These are phyloP conservation scores for Harringtonia lauricola DNA, from an alignment of 2,329 filamentous ascomycete species.

Conservation along the genomic window DNA sequence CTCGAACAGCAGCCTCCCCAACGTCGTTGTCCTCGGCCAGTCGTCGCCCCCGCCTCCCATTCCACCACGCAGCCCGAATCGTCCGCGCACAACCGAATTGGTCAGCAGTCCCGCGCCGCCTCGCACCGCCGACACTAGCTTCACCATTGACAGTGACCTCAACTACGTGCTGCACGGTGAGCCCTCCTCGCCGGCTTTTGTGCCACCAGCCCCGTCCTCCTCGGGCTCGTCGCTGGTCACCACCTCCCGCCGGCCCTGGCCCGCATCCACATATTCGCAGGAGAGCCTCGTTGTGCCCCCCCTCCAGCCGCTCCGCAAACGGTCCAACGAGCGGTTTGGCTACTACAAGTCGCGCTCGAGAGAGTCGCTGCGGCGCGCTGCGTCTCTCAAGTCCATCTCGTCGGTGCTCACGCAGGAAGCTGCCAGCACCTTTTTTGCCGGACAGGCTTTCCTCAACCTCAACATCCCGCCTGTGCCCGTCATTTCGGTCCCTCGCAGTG, in stretches of 20 bases:
- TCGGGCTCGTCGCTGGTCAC: slow-evolving; percentile 19
- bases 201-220: slow-evolving; percentile 21
- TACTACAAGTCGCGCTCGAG: slow-evolving; percentile 39
- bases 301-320: slow-evolving; percentile 34
- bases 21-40: slow-evolving; percentile 39
- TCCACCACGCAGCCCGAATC: not conserved
- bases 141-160: slow-evolving; percentile 27
- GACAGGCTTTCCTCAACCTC: slow-evolving; percentile 28
- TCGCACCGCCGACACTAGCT: slow-evolving; percentile 10
- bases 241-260: slow-evolving; percentile 21
- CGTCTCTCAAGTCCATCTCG: slow-evolving; percentile 38
- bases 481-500: slow-evolving; percentile 11
- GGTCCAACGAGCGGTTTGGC: slow-evolving; percentile 36
- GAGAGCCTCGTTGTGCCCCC: slow-evolving; percentile 50
- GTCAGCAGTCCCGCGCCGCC: slow-evolving; percentile 8
- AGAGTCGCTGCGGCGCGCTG: slow-evolving; percentile 25
- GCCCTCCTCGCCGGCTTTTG: slow-evolving; percentile 20
- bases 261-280: slow-evolving; percentile 45
- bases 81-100: not conserved
- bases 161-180: slow-evolving; percentile 45
- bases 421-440: slow-evolving; percentile 24
- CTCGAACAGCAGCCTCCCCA: slow-evolving; percentile 15
- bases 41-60: slow-evolving; percentile 16
- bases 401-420: slow-evolving; percentile 38
- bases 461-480: slow-evolving; percentile 19